Evolutionary conservation across 2,329 filamentous ascomycete species (phyloP).

Genomic region (Fusarium begoniae): DNA sequence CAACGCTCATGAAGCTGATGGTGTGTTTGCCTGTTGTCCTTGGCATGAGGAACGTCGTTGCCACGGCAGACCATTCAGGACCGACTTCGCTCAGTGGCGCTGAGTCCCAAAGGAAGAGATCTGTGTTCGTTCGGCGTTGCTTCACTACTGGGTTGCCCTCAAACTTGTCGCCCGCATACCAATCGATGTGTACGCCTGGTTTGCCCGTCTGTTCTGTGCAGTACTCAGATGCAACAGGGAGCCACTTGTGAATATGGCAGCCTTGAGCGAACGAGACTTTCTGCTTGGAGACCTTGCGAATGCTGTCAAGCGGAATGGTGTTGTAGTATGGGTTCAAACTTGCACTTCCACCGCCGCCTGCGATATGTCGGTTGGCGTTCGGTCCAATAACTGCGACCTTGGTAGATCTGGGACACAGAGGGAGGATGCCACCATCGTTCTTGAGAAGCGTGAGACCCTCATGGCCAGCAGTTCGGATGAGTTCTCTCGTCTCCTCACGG

Average conservation of each 20-base stretch:
- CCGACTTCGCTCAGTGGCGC: slow-evolving; percentile 68
- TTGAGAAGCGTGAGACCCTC: slow-evolving; percentile 73
- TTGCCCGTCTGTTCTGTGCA: slow-evolving; percentile 56
- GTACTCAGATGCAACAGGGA: slow-evolving; percentile 41
- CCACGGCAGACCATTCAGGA: slow-evolving; percentile 71
- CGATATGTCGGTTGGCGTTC: slow-evolving; percentile 73
- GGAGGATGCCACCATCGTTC: slow-evolving; percentile 67
- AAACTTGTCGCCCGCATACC: slow-evolving; percentile 71
- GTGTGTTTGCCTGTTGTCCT: slow-evolving; percentile 69
- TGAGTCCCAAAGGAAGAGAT: slow-evolving; percentile 77
- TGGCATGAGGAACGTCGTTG: slow-evolving; percentile 68
- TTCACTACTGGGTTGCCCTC: slow-evolving; percentile 64
- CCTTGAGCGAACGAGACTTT: slow-evolving; percentile 64
- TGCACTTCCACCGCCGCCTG: slow-evolving; percentile 74
- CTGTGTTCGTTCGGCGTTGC: slow-evolving; percentile 69
- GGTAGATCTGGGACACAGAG: slow-evolving; percentile 62
- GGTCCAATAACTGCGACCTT: slow-evolving; percentile 74
- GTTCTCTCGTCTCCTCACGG: slow-evolving; percentile 63
- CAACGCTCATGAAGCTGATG: slow-evolving; percentile 74
- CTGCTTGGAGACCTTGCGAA: slow-evolving; percentile 61
- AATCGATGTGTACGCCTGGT: slow-evolving; percentile 70
- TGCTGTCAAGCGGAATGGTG: slow-evolving; percentile 69
- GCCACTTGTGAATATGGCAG: slow-evolving; percentile 43
- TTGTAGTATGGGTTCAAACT: slow-evolving; percentile 75
- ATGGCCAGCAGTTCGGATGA: slow-evolving; percentile 69